Base-by-base conservation (phyloP, 2,329 filamentous ascomycete genomes). In the Paraphaeosphaeria minitans region DNA sequence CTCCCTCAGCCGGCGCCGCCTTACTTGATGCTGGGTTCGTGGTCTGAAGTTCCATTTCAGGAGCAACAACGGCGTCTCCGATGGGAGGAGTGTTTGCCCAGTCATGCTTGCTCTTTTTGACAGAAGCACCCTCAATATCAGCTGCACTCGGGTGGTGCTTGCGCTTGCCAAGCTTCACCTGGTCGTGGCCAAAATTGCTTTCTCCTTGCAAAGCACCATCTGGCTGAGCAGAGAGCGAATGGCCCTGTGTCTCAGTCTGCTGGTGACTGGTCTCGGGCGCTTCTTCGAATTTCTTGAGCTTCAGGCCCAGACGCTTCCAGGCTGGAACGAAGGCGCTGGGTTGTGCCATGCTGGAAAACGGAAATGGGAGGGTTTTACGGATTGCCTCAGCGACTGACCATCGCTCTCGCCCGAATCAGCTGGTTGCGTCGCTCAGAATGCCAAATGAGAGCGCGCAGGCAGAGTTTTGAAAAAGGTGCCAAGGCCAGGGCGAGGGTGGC, bases 241-340 rank as follows among this genome's bases (percentile, higher is more conserved):
- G 48, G 48, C 50, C 57, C 55, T 66, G 59, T 8, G 50, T 45
- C 42, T 64, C 53, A 51, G 31, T 43, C 41, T 49, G 47, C 12
- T 68, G 56, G 50, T 63, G 60, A 58, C 61, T 59, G 49, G 57
- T 21, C 16, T 65, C 55, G 14, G 64, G 65, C 66, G 67, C 68
- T 68, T 66, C 66, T 66, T 71, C 64, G 47, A 81, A 79, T 69
- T 81, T 81, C 72, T 87, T 88, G 66, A 86, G 77, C 76, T 86
- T 86, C 60, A 87, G 77, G 37, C 85, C 85, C 56, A 87, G 75
- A 69, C 83, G 79, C 71, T 86, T 87, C 84, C 84, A 88, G 60
- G 85, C 84, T 33, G 86, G 85, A 53, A 76, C 61, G 56, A 65
- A 66, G 52, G 41, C 53, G 19, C 52, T 61, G 46, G 60, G 49